These are phyloP conservation scores for Vitis amurensis DNA, from an alignment of 164 flowering plant species.

Conservation along the genomic window DNA sequence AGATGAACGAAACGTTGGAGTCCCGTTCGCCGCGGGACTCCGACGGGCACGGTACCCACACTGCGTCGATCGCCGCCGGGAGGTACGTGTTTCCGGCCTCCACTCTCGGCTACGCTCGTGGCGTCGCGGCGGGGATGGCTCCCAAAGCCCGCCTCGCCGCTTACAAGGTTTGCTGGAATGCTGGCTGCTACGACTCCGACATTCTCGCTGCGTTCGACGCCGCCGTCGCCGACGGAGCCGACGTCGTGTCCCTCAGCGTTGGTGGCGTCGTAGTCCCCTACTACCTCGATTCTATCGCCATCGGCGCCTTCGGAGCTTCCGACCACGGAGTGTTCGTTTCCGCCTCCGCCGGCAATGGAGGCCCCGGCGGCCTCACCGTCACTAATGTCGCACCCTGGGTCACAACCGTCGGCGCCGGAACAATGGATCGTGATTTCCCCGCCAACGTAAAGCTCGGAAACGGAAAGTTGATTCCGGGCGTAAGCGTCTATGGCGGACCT, in stretches of 20 bases:
- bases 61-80: constrained; percentile 95
- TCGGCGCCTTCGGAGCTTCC: constrained; percentile 71
- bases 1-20: constrained; percentile 78
- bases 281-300: constrained; percentile 78
- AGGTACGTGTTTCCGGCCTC: constrained; percentile 84
- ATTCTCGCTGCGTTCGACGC: constrained; percentile 87
- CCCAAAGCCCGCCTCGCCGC: constrained; percentile 90
- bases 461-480: constrained; percentile 58
- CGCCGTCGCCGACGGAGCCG: constrained; percentile 87
- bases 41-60: constrained; percentile 97
- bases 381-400: constrained; percentile 97
- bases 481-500: constrained; percentile 80
- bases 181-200: constrained; percentile 91
- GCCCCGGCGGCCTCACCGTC: constrained; percentile 83
- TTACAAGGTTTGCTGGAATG: constrained; percentile 89
- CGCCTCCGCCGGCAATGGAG: constrained; percentile 93
- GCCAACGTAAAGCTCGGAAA: constrained; percentile 80
- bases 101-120: constrained; percentile 80
- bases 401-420: constrained; percentile 90
- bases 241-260: constrained; percentile 78
- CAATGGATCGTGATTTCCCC: constrained; percentile 81
- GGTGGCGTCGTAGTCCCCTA: constrained; percentile 94
- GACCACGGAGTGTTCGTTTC: constrained; percentile 83
- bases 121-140: constrained; percentile 95
- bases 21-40: constrained; percentile 76